A percentile compares a stretch with the other conserved stretches of the same genome.
Conservation (phyloP, 2,329 filamentous ascomycete genomes). For the Rutstroemia sp. region DNA sequence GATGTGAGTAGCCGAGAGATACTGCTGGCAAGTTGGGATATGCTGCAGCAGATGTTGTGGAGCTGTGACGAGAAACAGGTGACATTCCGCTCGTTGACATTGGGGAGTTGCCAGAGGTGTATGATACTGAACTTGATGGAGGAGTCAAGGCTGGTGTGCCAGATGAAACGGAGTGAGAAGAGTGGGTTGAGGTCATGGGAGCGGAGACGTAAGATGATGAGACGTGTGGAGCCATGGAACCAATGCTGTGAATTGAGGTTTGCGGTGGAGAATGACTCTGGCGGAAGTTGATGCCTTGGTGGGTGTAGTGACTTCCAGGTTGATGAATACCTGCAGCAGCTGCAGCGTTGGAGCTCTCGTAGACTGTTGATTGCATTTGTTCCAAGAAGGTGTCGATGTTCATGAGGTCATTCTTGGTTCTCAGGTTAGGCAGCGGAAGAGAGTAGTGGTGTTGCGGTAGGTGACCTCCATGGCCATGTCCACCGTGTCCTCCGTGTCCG, state of each 20-base stretch:
- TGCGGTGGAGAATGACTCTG: constrained; percentile 47
- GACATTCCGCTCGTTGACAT: constrained; percentile 61
- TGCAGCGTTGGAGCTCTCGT: constrained; percentile 81
- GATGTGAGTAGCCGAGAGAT: constrained; percentile 56
- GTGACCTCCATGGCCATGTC: constrained; percentile 38
- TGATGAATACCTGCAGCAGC: constrained; percentile 72
- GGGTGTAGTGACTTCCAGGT: constrained; percentile 60
- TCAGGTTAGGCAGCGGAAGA: constrained; percentile 77
- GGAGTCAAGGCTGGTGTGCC: constrained; percentile 73
- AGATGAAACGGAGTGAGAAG: constrained; percentile 39
- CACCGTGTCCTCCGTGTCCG: constrained; percentile 34
- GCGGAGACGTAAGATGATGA: constrained; percentile 39
- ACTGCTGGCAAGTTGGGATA: constrained; percentile 71
- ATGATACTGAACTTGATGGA: constrained; percentile 67
- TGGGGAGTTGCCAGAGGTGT: constrained; percentile 71
- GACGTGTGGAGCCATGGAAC: constrained; percentile 28
- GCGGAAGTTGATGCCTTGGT: constrained; percentile 46
- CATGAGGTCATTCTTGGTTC: constrained; percentile 88
- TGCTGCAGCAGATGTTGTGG: constrained; percentile 48
- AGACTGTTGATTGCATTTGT: constrained; percentile 92
- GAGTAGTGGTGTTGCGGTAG: constrained; percentile 74
- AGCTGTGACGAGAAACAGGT: constrained; percentile 53
- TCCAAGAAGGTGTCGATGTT: constrained; percentile 93
- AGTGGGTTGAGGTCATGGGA: constrained; percentile 51
- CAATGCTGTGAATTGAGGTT: constrained; percentile 23